Evolutionary conservation across 2,329 filamentous ascomycete species (phyloP).

Genomic region (Pyrenophora graminea): DNA sequence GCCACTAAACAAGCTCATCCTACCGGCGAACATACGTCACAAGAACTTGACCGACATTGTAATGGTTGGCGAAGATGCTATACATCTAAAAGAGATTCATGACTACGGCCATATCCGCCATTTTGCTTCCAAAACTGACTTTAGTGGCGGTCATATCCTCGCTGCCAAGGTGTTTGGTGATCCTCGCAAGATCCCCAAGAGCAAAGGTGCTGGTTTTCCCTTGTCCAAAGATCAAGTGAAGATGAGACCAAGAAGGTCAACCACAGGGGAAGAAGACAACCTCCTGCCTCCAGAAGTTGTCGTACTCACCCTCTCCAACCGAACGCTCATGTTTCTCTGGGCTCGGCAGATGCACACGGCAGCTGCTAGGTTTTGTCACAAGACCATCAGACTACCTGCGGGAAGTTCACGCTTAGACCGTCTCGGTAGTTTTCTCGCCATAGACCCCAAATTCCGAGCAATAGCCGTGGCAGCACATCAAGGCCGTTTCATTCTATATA

Average conservation of each 20-base stretch:
- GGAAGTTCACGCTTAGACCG: conserved; percentile 58
- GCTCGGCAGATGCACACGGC: conserved; percentile 55
- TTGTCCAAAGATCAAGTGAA: conserved; percentile 18
- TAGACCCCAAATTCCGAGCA: conserved; percentile 72
- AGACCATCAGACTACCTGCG: conserved; percentile 62
- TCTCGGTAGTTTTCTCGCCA: conserved; percentile 69
- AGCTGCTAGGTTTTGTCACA: conserved; percentile 63
- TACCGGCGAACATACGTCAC: conserved; percentile 78
- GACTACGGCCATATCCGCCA: conserved; percentile 72
- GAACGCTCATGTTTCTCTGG: conserved; percentile 77
- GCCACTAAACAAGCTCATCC: conserved; percentile 73
- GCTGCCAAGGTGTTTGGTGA: conserved; percentile 75
- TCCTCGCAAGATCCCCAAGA: conserved; percentile 27
- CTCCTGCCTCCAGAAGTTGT: conserved; percentile 74
- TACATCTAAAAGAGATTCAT: conserved; percentile 78
- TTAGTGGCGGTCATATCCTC: conserved; percentile 72
- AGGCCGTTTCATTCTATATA: conserved; percentile 71
- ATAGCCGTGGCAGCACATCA: conserved; percentile 73
- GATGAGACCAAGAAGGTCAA: conserved; percentile 19
- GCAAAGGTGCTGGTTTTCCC: conserved; percentile 24
- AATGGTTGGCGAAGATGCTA: conserved; percentile 79
- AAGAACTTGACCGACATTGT: conserved; percentile 77
- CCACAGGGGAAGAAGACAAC: conserved; percentile 25
- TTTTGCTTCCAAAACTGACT: conserved; percentile 77
- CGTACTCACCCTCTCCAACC: conserved; percentile 73